A percentile compares a stretch with the other conserved stretches of the same genome.
These are phyloP conservation scores for Trichoderma gamsii DNA, from an alignment of 495 filamentous ascomycete species.

Conservation along the genomic window DNA sequence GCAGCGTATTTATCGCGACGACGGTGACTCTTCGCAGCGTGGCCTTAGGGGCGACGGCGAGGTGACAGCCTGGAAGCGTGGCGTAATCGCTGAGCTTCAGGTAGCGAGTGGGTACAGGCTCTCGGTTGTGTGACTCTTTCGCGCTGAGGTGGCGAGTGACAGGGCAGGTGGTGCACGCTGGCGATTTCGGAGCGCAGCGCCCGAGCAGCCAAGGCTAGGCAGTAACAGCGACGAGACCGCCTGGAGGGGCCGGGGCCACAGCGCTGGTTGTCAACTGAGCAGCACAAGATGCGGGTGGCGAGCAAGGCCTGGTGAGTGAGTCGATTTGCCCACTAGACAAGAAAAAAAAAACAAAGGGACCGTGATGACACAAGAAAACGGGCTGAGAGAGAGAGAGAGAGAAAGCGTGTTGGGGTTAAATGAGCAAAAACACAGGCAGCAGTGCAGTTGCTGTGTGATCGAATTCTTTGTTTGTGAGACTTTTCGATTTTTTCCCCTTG, in stretches of 20 bases:
- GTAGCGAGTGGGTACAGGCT: not conserved
- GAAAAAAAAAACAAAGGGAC: conserved; percentile 1
- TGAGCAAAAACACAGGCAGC: not conserved
- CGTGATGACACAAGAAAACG: not conserved
- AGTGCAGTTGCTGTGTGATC: not conserved
- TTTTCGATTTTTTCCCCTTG: not conserved
- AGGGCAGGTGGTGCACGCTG: conserved; percentile 6
- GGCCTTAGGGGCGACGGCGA: conserved; percentile 13
- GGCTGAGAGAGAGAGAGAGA: not conserved
- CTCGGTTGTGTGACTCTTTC: conserved; percentile 14
- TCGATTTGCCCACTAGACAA: conserved; percentile 3
- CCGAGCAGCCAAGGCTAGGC: conserved; percentile 8
- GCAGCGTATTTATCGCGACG: conserved; percentile 14
- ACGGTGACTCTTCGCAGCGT: conserved; percentile 14
- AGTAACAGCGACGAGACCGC: conserved; percentile 5
- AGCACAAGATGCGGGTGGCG: not conserved
- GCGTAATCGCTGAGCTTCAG: not conserved
- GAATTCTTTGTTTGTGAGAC: not conserved
- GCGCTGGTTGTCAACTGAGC: conserved; percentile 5
- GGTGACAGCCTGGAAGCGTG: conserved; percentile 15
- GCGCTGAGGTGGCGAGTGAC: conserved; percentile 15
- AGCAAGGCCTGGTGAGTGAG: not conserved
- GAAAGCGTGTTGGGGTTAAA: conserved; percentile 2
- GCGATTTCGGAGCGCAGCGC: conserved; percentile 10
- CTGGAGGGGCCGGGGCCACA: conserved; percentile 12